Evolutionary conservation across 225 moss, liverwort and hornwort genomes (phyloP).

Genomic region (Polytrichum commune): DNA sequence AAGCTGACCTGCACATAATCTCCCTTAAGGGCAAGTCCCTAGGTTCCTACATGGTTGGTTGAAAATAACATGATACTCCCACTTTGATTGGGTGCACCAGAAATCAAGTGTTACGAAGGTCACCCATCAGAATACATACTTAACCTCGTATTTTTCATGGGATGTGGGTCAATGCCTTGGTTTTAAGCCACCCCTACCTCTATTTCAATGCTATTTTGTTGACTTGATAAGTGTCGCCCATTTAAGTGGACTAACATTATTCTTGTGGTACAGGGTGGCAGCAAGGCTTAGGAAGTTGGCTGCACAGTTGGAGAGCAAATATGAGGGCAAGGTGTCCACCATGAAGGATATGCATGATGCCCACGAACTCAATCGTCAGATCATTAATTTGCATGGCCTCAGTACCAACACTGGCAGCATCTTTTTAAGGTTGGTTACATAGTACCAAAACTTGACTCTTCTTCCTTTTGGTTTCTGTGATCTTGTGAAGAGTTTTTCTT

Average conservation of each 20-base stretch:
- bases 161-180: no score
- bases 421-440: slow-evolving; percentile 27
- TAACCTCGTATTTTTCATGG: no score
- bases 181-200: no score
- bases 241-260: background rate
- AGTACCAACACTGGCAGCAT: slow-evolving; percentile 22
- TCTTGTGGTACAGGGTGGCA: slow-evolving; percentile 27
- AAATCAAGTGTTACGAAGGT: no score
- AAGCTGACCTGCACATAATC: no score
- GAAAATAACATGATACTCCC: no score
- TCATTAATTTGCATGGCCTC: slow-evolving; percentile 36
- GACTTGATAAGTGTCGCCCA: background rate
- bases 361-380: slow-evolving; percentile 24
- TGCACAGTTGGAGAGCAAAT: slow-evolving; percentile 28
- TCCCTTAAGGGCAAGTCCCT: no score
- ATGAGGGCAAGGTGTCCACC: slow-evolving; percentile 31
- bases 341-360: slow-evolving; percentile 29
- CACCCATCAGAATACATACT: no score
- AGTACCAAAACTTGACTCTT: background rate
- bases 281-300: slow-evolving; percentile 31
- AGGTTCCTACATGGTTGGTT: no score
- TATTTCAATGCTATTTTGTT: no score
- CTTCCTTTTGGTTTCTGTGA: background rate
- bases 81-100: no score
- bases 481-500: background rate